Base-by-base conservation (phyloP, 108 stramenopile species). In the Seminavis robusta region DNA sequence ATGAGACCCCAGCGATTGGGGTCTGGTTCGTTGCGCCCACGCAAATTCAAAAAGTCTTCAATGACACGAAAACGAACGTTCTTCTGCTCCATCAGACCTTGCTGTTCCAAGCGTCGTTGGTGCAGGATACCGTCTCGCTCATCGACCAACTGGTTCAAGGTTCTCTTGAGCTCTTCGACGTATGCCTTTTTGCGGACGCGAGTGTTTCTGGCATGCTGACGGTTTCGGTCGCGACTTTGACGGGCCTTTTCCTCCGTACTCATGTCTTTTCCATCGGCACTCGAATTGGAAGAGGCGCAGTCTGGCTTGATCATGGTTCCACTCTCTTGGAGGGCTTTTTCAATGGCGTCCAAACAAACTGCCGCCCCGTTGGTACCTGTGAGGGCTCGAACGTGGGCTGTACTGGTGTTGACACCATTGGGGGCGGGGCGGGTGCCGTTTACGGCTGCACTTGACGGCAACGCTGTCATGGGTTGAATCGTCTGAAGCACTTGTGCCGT, bases 141-240 rank as follows among this genome's bases (percentile, higher is more conserved):
- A 7, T 63, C 62, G 30, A 67, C 63, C 43, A 92, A 46, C 49
- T 91, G 67, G 64, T 85, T 88, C 23, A 90, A 79, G 16, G 81
- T 74, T 34, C 56, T 63, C 65, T 92, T 87, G 42, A 94, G 80
- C 43, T 79, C 72, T 32, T 84, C 83, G 34, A 94, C 31, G 40
- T 83, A 86, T 11, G 85, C 85, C 69, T 86, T 86, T 57, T 86
- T 86, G 33, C 85, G 76, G 28, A 82, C 65, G 39, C 85, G 66
- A 9, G 85, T 86, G 47, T 86, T 86, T 9, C 80, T 57, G 26
- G 85, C 85, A 47, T 86, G 85, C 46, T 86, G 81, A 32, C 85
- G 53, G 44, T 86, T 86, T 15, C 85, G 76, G 50, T 87, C 88
- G 21, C 89, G 74, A 45, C n/a, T n/a, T 25, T 34, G n/a, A n/a